phyloP scores from a whole-genome alignment of 495 filamentous ascomycete species.

The Penicillium tannophilum region DNA sequence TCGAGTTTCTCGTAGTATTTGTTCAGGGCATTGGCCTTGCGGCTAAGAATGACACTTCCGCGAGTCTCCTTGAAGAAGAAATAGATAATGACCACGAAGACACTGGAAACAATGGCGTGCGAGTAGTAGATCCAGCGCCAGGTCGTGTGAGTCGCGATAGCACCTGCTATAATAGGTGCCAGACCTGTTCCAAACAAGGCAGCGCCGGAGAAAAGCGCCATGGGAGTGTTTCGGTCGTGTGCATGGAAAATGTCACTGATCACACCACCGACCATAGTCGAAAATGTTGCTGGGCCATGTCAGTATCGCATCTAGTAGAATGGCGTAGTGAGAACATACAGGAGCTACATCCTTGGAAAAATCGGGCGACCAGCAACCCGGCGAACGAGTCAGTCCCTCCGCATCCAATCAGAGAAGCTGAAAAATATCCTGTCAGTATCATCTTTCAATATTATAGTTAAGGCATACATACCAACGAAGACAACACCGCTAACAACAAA shows the following conservation, averaged over 20 bases:
- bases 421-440: constrained; percentile 9
- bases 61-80: constrained; percentile 81
- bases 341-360: constrained; percentile 73
- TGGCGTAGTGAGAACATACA: constrained; percentile 36
- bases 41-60: constrained; percentile 76
- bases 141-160: constrained; percentile 63
- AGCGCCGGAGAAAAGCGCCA: constrained; percentile 79
- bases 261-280: constrained; percentile 90
- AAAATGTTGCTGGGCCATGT: constrained; percentile 62
- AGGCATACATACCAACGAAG: constrained; percentile 51
- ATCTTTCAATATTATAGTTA: not conserved
- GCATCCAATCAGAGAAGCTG: constrained; percentile 70
- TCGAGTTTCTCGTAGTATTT: constrained; percentile 78
- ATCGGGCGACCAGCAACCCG: constrained; percentile 76
- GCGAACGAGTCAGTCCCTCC: constrained; percentile 71
- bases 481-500: constrained; percentile 74
- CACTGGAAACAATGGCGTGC: constrained; percentile 69
- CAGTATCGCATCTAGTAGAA: not conserved
- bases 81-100: constrained; percentile 63
- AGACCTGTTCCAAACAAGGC: constrained; percentile 81
- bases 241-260: constrained; percentile 86
- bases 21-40: constrained; percentile 75
- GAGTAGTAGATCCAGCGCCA: constrained; percentile 95
- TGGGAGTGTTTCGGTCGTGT: constrained; percentile 80
- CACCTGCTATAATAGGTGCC: constrained; percentile 72